A percentile compares a stretch with the other conserved stretches of the same genome.
Evolutionary conservation across 208 protist species (phyloP).

Genomic region (Sergeia podlipaevii): DNA sequence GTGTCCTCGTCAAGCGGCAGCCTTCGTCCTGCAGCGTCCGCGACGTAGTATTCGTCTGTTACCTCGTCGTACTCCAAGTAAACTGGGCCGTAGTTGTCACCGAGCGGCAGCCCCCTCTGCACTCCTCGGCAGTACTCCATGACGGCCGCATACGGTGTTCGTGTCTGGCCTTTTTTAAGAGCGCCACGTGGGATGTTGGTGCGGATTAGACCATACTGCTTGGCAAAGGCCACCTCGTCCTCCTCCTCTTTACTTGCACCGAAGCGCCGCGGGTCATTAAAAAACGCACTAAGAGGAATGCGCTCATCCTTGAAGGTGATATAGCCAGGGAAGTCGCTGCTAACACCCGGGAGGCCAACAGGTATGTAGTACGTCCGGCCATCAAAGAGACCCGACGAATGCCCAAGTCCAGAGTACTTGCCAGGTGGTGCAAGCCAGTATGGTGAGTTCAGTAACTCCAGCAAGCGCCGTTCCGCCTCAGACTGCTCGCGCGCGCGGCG

Average conservation of each 20-base stretch:
- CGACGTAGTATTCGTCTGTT: slow-evolving; percentile 28
- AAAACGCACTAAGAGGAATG: slow-evolving; percentile 24
- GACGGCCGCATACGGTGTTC: slow-evolving; percentile 42
- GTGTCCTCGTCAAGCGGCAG: slow-evolving; percentile 1
- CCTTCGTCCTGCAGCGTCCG: slow-evolving; percentile 18
- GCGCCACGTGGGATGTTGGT: too few relatives aligned
- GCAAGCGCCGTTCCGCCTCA: slow-evolving; percentile 1
- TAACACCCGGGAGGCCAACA: background rate
- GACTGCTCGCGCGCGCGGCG: slow-evolving; percentile 9
- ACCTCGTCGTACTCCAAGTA: slow-evolving; percentile 20
- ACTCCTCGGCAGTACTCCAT: slow-evolving; percentile 69
- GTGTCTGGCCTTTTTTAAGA: slow-evolving; percentile 6
- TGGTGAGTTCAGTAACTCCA: background rate
- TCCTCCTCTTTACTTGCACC: background rate
- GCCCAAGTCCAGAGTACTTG: background rate
- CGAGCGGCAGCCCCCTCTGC: slow-evolving; percentile 50
- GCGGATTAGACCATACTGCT: background rate
- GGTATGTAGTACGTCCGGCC: background rate
- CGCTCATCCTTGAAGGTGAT: slow-evolving; percentile 30
- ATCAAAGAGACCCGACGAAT: background rate
- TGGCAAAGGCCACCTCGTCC: background rate
- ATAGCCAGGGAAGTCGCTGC: too few relatives aligned
- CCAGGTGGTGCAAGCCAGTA: slow-evolving; percentile 6
- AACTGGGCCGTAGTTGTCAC: slow-evolving; percentile 25
- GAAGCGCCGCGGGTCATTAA: background rate